Evolutionary conservation across 2,329 filamentous ascomycete species (phyloP).

Genomic region (Cladosporium phlei): DNA sequence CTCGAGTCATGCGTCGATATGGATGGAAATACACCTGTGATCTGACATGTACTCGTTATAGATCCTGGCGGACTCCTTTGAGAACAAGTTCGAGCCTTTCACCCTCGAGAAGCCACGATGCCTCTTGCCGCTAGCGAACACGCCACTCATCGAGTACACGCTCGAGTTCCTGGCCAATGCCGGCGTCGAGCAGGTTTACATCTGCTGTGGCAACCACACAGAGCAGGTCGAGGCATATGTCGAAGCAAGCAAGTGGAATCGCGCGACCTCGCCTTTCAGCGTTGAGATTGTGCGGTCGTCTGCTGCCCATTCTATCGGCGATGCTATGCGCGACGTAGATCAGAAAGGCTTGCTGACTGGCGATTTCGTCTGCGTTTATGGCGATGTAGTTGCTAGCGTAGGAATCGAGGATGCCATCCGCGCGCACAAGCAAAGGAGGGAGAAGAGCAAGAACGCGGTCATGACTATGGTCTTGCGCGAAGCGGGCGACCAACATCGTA

Average conservation of each 20-base stretch:
- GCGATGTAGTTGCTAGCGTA: slow-evolving; percentile 86
- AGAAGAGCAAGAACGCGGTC: slow-evolving; percentile 86
- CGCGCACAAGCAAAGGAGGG: slow-evolving; percentile 73
- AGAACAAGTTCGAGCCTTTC: slow-evolving; percentile 85
- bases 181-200: slow-evolving; percentile 86
- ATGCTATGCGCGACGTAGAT: slow-evolving; percentile 91
- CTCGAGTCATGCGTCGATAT: slow-evolving; percentile 10
- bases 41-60: slow-evolving; percentile 36
- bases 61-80: slow-evolving; percentile 91
- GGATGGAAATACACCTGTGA: background rate
- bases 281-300: slow-evolving; percentile 84
- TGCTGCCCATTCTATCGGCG: slow-evolving; percentile 73
- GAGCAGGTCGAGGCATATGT: slow-evolving; percentile 86
- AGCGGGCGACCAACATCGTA: slow-evolving; percentile 68
- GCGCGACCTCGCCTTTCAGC: slow-evolving; percentile 72
- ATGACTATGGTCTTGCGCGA: slow-evolving; percentile 93
- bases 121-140: slow-evolving; percentile 87
- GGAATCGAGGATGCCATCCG: slow-evolving; percentile 74
- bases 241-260: slow-evolving; percentile 66
- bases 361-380: slow-evolving; percentile 89
- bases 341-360: slow-evolving; percentile 76
- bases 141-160: slow-evolving; percentile 93
- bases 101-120: slow-evolving; percentile 88
- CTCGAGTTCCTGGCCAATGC: slow-evolving; percentile 94
- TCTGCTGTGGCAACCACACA: slow-evolving; percentile 85